Evolutionary conservation across 306 rosid species (phyloP).

Genomic region (Crotalaria pallida): DNA sequence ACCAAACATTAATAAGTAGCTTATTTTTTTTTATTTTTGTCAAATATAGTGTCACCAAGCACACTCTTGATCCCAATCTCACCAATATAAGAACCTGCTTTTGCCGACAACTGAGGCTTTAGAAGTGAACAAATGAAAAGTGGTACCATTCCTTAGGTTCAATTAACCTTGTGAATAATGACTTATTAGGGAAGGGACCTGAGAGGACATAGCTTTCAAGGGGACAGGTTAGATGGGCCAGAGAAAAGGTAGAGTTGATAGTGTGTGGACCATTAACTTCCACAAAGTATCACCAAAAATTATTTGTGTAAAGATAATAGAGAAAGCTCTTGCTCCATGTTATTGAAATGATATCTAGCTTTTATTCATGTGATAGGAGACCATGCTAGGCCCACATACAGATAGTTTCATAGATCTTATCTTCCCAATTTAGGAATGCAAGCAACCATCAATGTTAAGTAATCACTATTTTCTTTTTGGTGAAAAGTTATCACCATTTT

Average conservation of each 20-base stretch:
- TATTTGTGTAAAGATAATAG: slow-evolving; percentile 37
- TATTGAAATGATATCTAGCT: slow-evolving; percentile 47
- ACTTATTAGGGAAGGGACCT: slow-evolving; percentile 34
- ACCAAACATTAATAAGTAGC: no score
- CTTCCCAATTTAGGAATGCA: slow-evolving; percentile 32
- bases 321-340: slow-evolving; percentile 44
- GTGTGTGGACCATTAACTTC: slow-evolving; percentile 52
- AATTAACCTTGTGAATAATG: slow-evolving; percentile 31
- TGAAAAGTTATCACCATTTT: neutral
- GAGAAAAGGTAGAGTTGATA: slow-evolving; percentile 32
- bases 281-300: slow-evolving; percentile 40
- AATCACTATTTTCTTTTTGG: slow-evolving; percentile 16
- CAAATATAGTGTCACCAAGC: no score
- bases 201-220: slow-evolving; percentile 40
- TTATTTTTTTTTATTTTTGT: no score
- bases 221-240: slow-evolving; percentile 37
- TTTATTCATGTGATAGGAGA: slow-evolving; percentile 53
- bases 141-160: slow-evolving; percentile 21
- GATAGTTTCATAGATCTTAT: slow-evolving; percentile 33
- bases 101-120: slow-evolving; percentile 13
- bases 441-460: slow-evolving; percentile 38
- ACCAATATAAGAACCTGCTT: slow-evolving; percentile 20
- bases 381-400: slow-evolving; percentile 54
- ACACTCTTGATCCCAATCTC: slow-evolving; percentile 25
- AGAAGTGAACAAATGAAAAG: slow-evolving; percentile 28